Conservation (phyloP, 1,139 yeast species). For the Candida sanyaensis region DNA sequence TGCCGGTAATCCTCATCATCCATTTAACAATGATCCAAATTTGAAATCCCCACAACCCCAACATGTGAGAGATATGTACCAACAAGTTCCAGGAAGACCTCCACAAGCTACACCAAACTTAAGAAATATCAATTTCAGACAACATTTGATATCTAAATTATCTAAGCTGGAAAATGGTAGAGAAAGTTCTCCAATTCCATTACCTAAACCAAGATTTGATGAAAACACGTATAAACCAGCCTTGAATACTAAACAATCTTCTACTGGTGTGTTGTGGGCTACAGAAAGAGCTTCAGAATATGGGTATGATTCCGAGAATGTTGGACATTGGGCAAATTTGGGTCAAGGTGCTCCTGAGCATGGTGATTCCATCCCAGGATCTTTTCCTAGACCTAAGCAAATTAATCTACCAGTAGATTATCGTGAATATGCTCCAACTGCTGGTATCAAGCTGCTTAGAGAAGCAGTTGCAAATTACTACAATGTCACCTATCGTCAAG, state of each 20-base stretch:
- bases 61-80: conserved; percentile 8
- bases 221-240: conserved; percentile 59
- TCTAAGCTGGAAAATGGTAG: conserved; percentile 38
- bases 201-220: conserved; percentile 49
- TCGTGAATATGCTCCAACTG: conserved; percentile 67
- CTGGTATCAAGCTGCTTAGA: conserved; percentile 59
- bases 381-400: conserved; percentile 56
- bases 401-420: conserved; percentile 55
- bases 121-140: conserved; percentile 14
- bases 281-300: conserved; percentile 66
- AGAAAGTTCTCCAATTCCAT: conserved; percentile 51
- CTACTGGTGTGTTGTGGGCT: conserved; percentile 72
- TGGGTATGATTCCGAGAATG: conserved; percentile 52
- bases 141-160: conserved; percentile 32
- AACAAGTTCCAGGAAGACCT: conserved; percentile 15
- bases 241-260: conserved; percentile 60
- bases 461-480: conserved; percentile 65
- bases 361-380: conserved; percentile 62
- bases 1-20: background rate
- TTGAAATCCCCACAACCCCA: conserved; percentile 15
- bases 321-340: conserved; percentile 61
- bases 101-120: conserved; percentile 16
- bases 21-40: conserved; percentile 4
- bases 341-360: conserved; percentile 77
- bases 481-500: conserved; percentile 57